Evolutionary conservation across 1,284 basidiomycete species (phyloP).

Genomic region (Xerocomus amazonicus): DNA sequence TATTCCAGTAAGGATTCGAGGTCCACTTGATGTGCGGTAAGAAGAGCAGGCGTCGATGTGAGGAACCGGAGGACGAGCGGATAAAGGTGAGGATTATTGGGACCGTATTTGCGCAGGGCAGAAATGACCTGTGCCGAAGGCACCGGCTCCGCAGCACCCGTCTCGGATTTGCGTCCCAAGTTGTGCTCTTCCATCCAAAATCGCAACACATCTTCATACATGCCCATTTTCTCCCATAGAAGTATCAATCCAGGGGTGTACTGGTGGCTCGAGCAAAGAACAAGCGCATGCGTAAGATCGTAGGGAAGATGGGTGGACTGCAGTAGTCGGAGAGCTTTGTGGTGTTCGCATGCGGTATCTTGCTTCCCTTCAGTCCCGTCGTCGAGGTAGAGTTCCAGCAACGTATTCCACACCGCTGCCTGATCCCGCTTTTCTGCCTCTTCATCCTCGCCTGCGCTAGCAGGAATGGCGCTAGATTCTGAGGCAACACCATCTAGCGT

Average conservation of each 20-base stretch:
- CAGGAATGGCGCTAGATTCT: slow-evolving; percentile 9
- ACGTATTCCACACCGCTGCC: slow-evolving; percentile 91
- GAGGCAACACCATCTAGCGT: slow-evolving; percentile 45
- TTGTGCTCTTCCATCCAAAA: slow-evolving; percentile 82
- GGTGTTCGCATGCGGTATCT: slow-evolving; percentile 10
- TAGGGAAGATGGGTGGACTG: slow-evolving; percentile 68
- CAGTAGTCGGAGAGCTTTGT: slow-evolving; percentile 71
- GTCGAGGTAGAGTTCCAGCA: slow-evolving; percentile 87
- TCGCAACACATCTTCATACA: slow-evolving; percentile 93
- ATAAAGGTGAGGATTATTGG: slow-evolving; percentile 73
- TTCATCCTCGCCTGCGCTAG: slow-evolving; percentile 38
- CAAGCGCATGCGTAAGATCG: slow-evolving; percentile 87
- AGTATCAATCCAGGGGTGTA: slow-evolving; percentile 86
- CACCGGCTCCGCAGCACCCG: slow-evolving; percentile 20
- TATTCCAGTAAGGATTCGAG: slow-evolving; percentile 68
- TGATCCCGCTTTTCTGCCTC: slow-evolving; percentile 69
- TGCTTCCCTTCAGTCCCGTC: slow-evolving; percentile 19
- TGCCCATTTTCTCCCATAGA: slow-evolving; percentile 90
- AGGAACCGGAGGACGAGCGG: slow-evolving; percentile 88
- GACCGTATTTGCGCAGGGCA: slow-evolving; percentile 74
- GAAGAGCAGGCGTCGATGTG: slow-evolving; percentile 70
- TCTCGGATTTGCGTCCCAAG: slow-evolving; percentile 28
- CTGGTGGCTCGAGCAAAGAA: slow-evolving; percentile 81
- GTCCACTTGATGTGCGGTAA: slow-evolving; percentile 69
- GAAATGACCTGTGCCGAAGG: slow-evolving; percentile 65